Conservation (phyloP, 208 protist genomes). For the Leishmania tropica region DNA sequence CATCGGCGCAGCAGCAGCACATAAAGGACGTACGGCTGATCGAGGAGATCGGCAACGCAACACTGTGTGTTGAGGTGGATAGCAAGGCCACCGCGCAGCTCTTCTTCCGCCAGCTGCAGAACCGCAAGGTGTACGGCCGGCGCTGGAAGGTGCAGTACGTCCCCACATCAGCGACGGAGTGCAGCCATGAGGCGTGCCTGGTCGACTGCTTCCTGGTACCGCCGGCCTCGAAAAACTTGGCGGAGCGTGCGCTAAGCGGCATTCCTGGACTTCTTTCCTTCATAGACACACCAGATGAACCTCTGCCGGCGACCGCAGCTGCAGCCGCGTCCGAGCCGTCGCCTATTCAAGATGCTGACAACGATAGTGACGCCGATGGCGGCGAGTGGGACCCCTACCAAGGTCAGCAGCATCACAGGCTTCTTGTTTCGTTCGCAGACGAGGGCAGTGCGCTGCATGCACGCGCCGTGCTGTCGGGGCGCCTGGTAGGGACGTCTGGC, state of each 20-base stretch:
- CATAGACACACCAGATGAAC: conserved; percentile 34
- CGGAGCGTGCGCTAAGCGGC: conserved; percentile 56
- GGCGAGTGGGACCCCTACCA: conserved; percentile 8
- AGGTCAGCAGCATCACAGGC: conserved; percentile 14
- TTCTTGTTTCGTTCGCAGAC: conserved; percentile 77
- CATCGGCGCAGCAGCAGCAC: conserved; percentile 29
- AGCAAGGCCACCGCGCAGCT: conserved; percentile 55
- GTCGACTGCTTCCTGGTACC: conserved; percentile 70
- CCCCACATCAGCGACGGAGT: conserved; percentile 36
- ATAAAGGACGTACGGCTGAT: conserved; percentile 49
- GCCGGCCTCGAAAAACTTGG: conserved; percentile 43
- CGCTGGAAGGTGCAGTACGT: conserved; percentile 83
- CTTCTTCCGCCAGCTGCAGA: conserved; percentile 71
- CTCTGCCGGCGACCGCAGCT: conserved; percentile 5
- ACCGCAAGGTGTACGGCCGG: conserved; percentile 63
- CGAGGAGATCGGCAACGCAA: conserved; percentile 78
- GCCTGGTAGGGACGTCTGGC: conserved; percentile 71
- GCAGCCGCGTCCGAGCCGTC: conserved; percentile 12
- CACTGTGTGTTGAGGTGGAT: conserved; percentile 64
- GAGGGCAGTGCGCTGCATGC: conserved; percentile 84
- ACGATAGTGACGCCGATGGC: conserved; percentile 25
- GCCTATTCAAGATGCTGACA: conserved; percentile 32
- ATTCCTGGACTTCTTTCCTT: conserved; percentile 76
- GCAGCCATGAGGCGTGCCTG: conserved; percentile 60
- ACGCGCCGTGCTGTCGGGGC: conserved; percentile 78